Conservation (phyloP, 2,329 filamentous ascomycete genomes). For the Venturia aucupariae region DNA sequence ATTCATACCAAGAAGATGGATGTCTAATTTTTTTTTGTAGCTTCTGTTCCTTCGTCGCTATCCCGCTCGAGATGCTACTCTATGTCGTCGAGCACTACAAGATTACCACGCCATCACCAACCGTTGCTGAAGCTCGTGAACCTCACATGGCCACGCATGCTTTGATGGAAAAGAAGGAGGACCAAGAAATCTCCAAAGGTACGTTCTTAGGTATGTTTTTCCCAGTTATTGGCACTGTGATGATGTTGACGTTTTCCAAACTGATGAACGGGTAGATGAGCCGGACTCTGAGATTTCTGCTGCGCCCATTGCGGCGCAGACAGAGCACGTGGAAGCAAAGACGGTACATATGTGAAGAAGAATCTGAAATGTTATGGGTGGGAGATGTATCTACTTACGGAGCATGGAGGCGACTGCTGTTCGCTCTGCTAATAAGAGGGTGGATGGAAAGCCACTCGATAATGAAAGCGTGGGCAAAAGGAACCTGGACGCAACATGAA, state of each 20-base stretch:
- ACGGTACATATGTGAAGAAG: not conserved
- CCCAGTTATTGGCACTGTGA: not conserved
- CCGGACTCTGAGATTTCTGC: not conserved
- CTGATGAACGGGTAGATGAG: not conserved
- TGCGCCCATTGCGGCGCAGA: not conserved
- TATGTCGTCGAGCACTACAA: not conserved
- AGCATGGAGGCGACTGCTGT: not conserved
- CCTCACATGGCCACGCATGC: not conserved
- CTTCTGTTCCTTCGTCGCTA: conserved; percentile 33
- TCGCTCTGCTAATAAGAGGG: not conserved
- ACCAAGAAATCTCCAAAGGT: not conserved
- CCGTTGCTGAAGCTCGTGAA: not conserved
- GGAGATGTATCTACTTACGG: not conserved
- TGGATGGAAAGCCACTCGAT: not conserved
- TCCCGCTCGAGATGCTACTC: conserved; percentile 25
- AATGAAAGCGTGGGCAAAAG: not conserved
- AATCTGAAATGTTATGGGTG: not conserved
- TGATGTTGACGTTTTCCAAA: not conserved
- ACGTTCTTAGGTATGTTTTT: not conserved
- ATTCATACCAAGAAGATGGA: not conserved
- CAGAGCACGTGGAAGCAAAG: not conserved
- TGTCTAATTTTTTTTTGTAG: conserved; percentile 18
- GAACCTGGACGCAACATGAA: not conserved
- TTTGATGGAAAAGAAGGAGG: not conserved
- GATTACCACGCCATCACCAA: not conserved